These are phyloP conservation scores for Lachnum nothofagi DNA, from an alignment of 2,329 filamentous ascomycete species.

Conservation along the genomic window DNA sequence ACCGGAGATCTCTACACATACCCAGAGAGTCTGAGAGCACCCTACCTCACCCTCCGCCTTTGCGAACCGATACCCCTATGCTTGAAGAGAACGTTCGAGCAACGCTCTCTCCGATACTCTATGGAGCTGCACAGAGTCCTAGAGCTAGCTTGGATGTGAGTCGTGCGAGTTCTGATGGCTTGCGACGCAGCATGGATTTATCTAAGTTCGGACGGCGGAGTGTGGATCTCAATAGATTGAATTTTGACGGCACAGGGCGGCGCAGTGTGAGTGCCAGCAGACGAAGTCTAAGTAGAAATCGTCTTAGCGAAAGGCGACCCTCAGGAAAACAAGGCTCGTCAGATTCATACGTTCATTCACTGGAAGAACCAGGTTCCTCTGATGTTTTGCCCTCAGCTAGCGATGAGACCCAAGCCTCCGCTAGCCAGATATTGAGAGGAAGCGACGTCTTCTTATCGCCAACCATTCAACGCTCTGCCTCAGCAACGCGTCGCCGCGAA, in stretches of 20 bases:
- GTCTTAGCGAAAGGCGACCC: constrained; percentile 44
- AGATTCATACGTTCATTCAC: constrained; percentile 70
- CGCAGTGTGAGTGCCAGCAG: constrained; percentile 61
- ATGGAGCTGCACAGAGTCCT: constrained; percentile 39
- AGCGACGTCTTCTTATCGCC: constrained; percentile 86
- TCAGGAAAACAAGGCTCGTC: constrained; percentile 58
- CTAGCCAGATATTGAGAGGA: constrained; percentile 81
- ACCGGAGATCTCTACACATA: constrained; percentile 21
- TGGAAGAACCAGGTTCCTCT: constrained; percentile 70
- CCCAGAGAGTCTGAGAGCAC: constrained; percentile 15
- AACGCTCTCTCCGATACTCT: constrained; percentile 48
- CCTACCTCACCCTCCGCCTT: constrained; percentile 12
- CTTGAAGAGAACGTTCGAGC: constrained; percentile 56
- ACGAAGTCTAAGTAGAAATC: constrained; percentile 47
- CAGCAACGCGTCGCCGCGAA: constrained; percentile 21
- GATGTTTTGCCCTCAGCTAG: constrained; percentile 63
- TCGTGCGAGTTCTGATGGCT: constrained; percentile 50
- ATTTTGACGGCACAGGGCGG: constrained; percentile 41
- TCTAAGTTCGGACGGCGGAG: constrained; percentile 40
- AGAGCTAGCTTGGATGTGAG: constrained; percentile 50
- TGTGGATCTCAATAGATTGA: constrained; percentile 44
- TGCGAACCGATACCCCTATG: constrained; percentile 23
- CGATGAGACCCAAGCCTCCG: constrained; percentile 72
- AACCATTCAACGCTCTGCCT: constrained; percentile 52
- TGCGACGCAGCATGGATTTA: constrained; percentile 48